A percentile compares a stretch with the other conserved stretches of the same genome.
Evolutionary conservation across 129 eudicot species (phyloP).

Genomic region (Arctium lappa): DNA sequence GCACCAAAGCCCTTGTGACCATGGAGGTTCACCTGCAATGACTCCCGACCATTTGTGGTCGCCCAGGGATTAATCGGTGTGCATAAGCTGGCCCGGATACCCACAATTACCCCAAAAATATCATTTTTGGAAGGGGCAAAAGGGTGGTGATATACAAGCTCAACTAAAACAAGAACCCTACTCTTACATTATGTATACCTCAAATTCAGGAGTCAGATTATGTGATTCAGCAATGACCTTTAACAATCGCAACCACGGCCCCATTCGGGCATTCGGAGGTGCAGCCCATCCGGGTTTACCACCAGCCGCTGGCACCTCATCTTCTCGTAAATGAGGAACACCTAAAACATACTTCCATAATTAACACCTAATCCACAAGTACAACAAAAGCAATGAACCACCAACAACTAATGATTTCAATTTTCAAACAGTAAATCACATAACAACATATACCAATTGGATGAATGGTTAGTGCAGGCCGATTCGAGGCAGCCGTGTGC

Average conservation of each 20-base stretch:
- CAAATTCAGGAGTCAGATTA: conserved; percentile 84
- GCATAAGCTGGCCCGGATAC: too few relatives aligned
- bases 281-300: conserved; percentile 99
- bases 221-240: conserved; percentile 68
- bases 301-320: conserved; percentile 74
- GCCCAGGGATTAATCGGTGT: too few relatives aligned
- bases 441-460: conserved; percentile 69
- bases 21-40: too few relatives aligned
- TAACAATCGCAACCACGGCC: conserved; percentile 80
- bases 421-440: neutral
- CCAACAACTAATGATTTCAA: neutral
- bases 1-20: too few relatives aligned
- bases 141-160: neutral
- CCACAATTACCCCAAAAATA: too few relatives aligned
- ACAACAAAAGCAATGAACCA: neutral
- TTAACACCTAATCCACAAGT: neutral
- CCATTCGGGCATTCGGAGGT: conserved; percentile 86
- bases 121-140: too few relatives aligned
- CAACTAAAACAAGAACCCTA: neutral
- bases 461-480: conserved; percentile 88
- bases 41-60: too few relatives aligned
- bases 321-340: conserved; percentile 84
- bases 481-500: conserved; percentile 78
- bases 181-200: conserved; percentile 40
- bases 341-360: conserved; percentile 36